Percentiles rank a stretch among this genome's conserved stretches.
Conservation (phyloP, 2,329 filamentous ascomycete genomes). For the Colletotrichum viniferum region DNA sequence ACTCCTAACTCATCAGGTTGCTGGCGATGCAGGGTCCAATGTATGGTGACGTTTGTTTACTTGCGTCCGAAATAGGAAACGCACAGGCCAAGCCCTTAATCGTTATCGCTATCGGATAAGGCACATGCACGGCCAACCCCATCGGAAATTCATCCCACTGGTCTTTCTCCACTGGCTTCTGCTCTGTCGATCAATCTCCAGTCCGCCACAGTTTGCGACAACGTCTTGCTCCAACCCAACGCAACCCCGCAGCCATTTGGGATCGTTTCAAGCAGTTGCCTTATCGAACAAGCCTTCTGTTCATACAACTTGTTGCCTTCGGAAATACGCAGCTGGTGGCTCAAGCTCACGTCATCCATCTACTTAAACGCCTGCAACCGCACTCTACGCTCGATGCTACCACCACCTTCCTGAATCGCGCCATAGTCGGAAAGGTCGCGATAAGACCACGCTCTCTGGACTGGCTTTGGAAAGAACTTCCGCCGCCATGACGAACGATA, state of each 20-base stretch:
- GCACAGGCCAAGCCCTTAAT: neutral
- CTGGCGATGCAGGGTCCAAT: neutral
- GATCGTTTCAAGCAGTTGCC: neutral
- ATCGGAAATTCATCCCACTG: neutral
- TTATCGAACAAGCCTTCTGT: neutral
- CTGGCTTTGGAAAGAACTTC: neutral
- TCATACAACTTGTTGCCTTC: neutral
- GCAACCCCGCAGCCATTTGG: neutral
- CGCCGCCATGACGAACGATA: conserved; percentile 47
- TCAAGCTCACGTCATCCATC: neutral
- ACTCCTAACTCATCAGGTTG: neutral
- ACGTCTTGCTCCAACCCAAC: neutral
- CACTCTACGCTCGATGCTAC: neutral
- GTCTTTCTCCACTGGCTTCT: neutral
- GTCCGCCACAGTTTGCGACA: conserved; percentile 7
- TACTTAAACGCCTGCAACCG: neutral
- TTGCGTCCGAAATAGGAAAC: conserved; percentile 33
- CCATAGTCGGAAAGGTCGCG: neutral
- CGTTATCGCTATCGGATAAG: neutral
- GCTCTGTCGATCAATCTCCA: conserved; percentile 1
- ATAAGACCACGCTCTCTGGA: neutral
- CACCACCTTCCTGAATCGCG: neutral
- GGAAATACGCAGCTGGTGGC: neutral
- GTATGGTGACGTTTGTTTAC: conserved; percentile 40
- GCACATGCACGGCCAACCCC: neutral